Evolutionary conservation across 306 rosid genomes (phyloP), one percentile per base, ranked within the genome.

Genomic region (Argentina anserina): DNA sequence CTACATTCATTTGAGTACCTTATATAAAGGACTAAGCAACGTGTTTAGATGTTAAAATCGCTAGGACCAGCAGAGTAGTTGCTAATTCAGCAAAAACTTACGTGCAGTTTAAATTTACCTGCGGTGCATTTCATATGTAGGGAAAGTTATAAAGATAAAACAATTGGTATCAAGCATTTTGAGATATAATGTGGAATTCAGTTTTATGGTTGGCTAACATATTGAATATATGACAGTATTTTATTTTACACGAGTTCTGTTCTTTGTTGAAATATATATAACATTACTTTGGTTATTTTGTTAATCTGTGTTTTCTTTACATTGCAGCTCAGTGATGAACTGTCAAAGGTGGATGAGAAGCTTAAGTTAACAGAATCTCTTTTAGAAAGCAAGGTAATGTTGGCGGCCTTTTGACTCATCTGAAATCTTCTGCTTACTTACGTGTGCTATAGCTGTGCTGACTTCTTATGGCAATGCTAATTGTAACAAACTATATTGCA

Each of bases 311-410:
- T 74, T 59, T 81, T 66, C 17, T 20, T 67, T 80, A 42, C 37
- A 33, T 73, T 83, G 68, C 75, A 95, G 99, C 93, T 95, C 72
- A 95, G 97, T 45, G 99, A 91, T 43, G 97, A 95, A 75, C 80
- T 95, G 74, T 86, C 90, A 1, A 95, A 80, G 90, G 97, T 89
- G 37, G 97, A 88, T 20, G 97, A 83, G 86, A 95, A 91, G 88
- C 87, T 95, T 72, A 95, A 95, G 79, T 79, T 95, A 77, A 90
- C 97, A 17, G 99, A 95, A 79, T 90, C 97, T 74, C 93, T 91
- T 79, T 90, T 95, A 50, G 97, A 95, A 83, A 90, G 90, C 99
- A 95, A 86, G 81, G 99, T 95, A 90, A 67, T 73, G 31, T 34
- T 68, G 76, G 49, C 53, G 43, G 74, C 56, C 25, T 77, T 43